phyloP scores from a whole-genome alignment of 257 asterid species.

The Nicotiana otophora region DNA sequence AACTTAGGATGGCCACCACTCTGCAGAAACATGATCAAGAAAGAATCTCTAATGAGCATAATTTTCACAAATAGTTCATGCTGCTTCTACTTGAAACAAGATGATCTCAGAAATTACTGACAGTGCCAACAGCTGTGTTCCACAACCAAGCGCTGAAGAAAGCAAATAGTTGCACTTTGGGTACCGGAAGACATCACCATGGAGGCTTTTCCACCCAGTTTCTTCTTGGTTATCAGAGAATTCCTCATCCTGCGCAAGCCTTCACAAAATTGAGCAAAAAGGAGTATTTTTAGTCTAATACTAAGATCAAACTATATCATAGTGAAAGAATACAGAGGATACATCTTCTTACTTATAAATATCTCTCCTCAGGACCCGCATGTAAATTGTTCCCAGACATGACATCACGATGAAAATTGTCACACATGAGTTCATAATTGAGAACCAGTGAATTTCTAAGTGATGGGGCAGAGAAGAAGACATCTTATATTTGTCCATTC shows the following conservation, averaged over 20 bases:
- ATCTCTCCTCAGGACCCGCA: conserved; percentile 25
- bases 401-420: conserved; percentile 9
- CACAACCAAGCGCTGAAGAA: conserved; percentile 24
- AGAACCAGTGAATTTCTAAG: conserved; percentile 1
- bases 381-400: conserved; percentile 16
- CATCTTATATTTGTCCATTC: conserved; percentile 5
- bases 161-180: conserved; percentile 20
- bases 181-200: conserved; percentile 28
- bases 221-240: conserved; percentile 22
- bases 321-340: neutral
- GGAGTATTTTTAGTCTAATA: neutral
- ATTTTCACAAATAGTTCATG: no score
- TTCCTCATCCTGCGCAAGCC: conserved; percentile 27
- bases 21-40: conserved; percentile 7
- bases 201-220: conserved; percentile 27
- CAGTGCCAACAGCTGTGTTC: conserved; percentile 21
- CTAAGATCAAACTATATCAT: neutral
- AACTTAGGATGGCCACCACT: conserved; percentile 10
- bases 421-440: conserved; percentile 12
- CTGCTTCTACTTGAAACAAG: no score
- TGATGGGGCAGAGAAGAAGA: conserved; percentile 10
- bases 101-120: no score
- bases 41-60: neutral
- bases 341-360: conserved; percentile 16
- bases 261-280: neutral